These are phyloP conservation scores for Orobanche coerulescens DNA, from an alignment of 257 asterid species.

Conservation along the genomic window DNA sequence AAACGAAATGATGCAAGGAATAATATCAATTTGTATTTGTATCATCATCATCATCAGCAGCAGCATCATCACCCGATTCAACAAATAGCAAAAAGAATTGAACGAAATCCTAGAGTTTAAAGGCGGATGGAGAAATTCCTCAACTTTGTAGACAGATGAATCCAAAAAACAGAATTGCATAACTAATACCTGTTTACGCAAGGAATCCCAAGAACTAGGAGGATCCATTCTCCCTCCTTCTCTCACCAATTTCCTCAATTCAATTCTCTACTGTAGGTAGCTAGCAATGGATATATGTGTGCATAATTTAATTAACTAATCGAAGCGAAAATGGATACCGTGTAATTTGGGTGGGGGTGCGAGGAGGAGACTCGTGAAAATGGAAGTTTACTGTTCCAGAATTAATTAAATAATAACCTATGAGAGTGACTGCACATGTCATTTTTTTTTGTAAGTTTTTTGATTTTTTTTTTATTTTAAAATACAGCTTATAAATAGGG, in stretches of 20 bases:
- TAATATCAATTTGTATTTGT: constrained; percentile 5
- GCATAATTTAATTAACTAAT: background rate
- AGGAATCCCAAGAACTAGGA: constrained; percentile 83
- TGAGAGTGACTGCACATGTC: too few species aligned
- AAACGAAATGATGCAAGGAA: constrained; percentile 4
- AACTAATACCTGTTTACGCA: constrained; percentile 80
- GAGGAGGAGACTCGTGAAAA: constrained; percentile 21
- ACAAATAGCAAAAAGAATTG: background rate
- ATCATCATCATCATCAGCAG: too few species aligned
- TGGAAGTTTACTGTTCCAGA: constrained; percentile 16
- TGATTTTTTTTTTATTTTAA: too few species aligned
- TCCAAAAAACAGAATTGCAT: background rate
- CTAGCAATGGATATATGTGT: background rate
- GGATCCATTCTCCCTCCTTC: constrained; percentile 47
- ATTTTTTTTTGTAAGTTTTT: too few species aligned
- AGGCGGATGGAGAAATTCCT: background rate
- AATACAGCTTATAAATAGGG: too few species aligned
- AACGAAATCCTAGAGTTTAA: constrained; percentile 18
- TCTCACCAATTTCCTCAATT: background rate
- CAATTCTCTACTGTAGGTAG: background rate
- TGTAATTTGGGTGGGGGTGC: background rate
- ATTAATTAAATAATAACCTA: too few species aligned
- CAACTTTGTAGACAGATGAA: background rate
- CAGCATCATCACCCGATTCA: constrained; percentile 7
- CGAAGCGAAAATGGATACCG: background rate